A percentile compares a stretch with the other conserved stretches of the same genome.
These are phyloP conservation scores for Ceratocystis albifundus DNA, from an alignment of 2,329 filamentous ascomycete species.

Conservation along the genomic window DNA sequence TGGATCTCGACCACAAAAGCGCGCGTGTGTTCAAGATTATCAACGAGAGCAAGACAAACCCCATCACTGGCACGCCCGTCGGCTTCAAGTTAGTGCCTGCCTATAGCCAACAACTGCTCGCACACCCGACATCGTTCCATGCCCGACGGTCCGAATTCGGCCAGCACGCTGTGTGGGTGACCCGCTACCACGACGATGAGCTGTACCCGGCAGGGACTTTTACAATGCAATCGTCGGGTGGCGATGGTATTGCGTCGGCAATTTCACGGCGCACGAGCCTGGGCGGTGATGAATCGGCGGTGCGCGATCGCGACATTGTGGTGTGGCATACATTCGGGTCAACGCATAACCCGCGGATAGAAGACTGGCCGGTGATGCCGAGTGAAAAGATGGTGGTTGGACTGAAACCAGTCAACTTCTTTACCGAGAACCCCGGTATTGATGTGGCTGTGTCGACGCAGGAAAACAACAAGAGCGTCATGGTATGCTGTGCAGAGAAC, in stretches of 20 bases:
- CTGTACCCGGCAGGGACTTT: slow-evolving; percentile 35
- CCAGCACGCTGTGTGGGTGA: slow-evolving; percentile 37
- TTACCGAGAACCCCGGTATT: slow-evolving; percentile 39
- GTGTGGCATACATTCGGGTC: slow-evolving; percentile 49
- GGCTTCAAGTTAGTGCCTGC: slow-evolving; percentile 37
- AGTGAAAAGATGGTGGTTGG: slow-evolving; percentile 43
- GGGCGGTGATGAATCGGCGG: slow-evolving; percentile 33
- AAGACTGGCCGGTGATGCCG: slow-evolving; percentile 61
- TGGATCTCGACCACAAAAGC: slow-evolving; percentile 40
- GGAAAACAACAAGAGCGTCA: slow-evolving; percentile 30
- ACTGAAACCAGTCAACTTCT: slow-evolving; percentile 45
- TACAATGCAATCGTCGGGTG: slow-evolving; percentile 39
- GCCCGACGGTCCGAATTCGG: slow-evolving; percentile 35
- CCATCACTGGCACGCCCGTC: slow-evolving; percentile 35
- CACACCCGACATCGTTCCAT: slow-evolving; percentile 33
- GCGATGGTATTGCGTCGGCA: slow-evolving; percentile 33
- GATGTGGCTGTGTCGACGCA: slow-evolving; percentile 38
- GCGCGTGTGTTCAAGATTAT: slow-evolving; percentile 41
- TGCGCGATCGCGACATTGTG: slow-evolving; percentile 41
- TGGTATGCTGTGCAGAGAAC: slow-evolving; percentile 15
- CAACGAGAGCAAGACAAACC: slow-evolving; percentile 36
- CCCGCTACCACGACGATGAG: slow-evolving; percentile 35
- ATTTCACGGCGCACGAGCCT: slow-evolving; percentile 30
- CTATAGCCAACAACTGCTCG: slow-evolving; percentile 38
- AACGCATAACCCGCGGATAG: slow-evolving; percentile 53